Percentiles rank a stretch among this genome's conserved stretches.
Conservation (phyloP, 306 rosid genomes). For the Rosa rugosa region DNA sequence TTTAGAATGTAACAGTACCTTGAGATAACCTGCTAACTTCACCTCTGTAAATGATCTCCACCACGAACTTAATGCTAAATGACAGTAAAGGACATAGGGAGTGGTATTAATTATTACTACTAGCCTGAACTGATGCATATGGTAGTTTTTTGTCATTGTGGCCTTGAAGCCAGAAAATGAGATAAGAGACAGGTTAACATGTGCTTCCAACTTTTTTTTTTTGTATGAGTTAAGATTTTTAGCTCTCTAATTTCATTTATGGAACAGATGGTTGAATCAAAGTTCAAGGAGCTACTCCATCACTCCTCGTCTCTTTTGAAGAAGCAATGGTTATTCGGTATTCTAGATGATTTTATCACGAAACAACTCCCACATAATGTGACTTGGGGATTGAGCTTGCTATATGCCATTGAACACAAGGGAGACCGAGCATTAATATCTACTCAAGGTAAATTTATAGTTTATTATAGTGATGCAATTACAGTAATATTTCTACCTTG, state of each 20-base stretch:
- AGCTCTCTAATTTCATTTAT: conserved; percentile 10
- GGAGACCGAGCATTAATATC: conserved; percentile 82
- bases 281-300: conserved; percentile 74
- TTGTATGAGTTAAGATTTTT: not conserved
- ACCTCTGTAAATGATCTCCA: not conserved
- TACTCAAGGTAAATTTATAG: conserved; percentile 69
- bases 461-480: conserved; percentile 4
- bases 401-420: conserved; percentile 86
- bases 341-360: conserved; percentile 87
- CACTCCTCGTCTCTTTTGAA: conserved; percentile 71
- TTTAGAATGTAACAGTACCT: not conserved
- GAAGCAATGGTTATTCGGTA: conserved; percentile 90
- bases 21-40: not conserved
- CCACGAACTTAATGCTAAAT: not conserved
- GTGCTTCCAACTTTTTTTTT: not conserved
- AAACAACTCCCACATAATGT: conserved; percentile 99
- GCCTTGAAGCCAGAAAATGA: not conserved
- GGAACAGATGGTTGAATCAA: conserved; percentile 93
- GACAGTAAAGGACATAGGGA: not conserved
- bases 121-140: not conserved
- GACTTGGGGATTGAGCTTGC: conserved; percentile 95
- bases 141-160: not conserved
- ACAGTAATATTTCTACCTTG: conserved; percentile 9
- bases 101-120: not conserved
- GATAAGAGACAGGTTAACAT: not conserved